Evolutionary conservation across 2,329 filamentous ascomycete species (phyloP).

Genomic region (Nemania bipapillata): DNA sequence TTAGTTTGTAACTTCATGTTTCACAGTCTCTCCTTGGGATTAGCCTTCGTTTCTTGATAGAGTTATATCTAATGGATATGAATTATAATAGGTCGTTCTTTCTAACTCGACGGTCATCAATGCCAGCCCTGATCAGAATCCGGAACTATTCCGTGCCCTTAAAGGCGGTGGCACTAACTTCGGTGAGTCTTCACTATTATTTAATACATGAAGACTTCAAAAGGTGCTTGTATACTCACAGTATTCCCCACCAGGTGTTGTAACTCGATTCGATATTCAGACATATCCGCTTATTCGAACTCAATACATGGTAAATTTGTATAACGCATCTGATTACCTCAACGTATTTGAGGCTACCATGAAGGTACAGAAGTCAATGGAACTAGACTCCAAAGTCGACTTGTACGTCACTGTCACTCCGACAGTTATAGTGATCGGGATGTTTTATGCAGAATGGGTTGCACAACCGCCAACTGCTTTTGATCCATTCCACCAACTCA

Average conservation of each 20-base stretch:
- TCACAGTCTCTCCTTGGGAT: no score
- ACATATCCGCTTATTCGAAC: conserved; percentile 32
- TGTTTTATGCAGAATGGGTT: conserved; percentile 39
- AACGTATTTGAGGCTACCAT: conserved; percentile 34
- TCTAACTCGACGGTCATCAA: conserved; percentile 36
- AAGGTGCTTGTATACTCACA: no score
- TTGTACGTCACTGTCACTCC: conserved; percentile 34
- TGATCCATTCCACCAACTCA: conserved; percentile 34
- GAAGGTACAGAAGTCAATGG: conserved; percentile 37
- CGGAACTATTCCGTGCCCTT: conserved; percentile 35
- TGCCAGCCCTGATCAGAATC: conserved; percentile 29
- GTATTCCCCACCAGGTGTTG: no score
- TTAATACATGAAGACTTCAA: no score
- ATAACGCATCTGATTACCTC: conserved; percentile 31
- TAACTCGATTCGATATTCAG: conserved; percentile 39
- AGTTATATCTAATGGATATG: not conserved
- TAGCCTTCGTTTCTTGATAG: no score
- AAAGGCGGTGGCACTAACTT: conserved; percentile 43
- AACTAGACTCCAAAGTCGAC: conserved; percentile 36
- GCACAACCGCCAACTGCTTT: conserved; percentile 29
- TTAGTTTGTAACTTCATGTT: no score
- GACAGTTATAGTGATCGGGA: conserved; percentile 20
- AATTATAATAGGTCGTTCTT: conserved; percentile 28
- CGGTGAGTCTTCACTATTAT: no score
- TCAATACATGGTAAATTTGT: conserved; percentile 37